Conservation (phyloP, 2,329 filamentous ascomycete species). For the Thermothelomyces thermophilus region DNA sequence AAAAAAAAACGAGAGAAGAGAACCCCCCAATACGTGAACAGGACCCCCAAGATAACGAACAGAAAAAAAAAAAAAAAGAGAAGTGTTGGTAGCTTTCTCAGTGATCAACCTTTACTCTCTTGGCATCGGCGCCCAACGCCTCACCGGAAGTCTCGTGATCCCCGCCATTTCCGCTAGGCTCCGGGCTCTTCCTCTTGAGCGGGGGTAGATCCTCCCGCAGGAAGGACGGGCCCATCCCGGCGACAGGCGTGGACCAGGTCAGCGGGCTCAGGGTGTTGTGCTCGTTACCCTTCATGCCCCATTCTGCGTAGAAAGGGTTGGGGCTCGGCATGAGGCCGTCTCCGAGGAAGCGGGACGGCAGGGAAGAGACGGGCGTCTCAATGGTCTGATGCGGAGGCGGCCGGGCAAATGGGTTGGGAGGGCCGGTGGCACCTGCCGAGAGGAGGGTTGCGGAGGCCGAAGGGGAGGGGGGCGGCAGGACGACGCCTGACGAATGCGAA, state of each 20-base stretch:
- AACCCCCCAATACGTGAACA: background rate
- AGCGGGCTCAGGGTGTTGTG: constrained; percentile 86
- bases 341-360: constrained; percentile 85
- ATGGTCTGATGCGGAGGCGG: constrained; percentile 66
- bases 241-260: constrained; percentile 80
- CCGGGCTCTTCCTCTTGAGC: constrained; percentile 53
- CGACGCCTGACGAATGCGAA: constrained; percentile 61
- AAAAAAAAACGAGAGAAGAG: background rate
- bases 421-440: constrained; percentile 85
- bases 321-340: constrained; percentile 85
- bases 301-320: constrained; percentile 86
- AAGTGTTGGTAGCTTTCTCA: background rate
- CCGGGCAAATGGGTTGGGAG: constrained; percentile 90
- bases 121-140: constrained; percentile 38
- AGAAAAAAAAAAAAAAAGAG: no score
- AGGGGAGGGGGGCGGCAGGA: constrained; percentile 87
- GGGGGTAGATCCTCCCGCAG: constrained; percentile 46
- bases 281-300: constrained; percentile 67
- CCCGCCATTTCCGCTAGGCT: constrained; percentile 37
- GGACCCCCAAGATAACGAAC: no score
- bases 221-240: constrained; percentile 56
- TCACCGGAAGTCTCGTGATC: constrained; percentile 37
- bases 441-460: constrained; percentile 77
- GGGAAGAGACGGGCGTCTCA: constrained; percentile 85
- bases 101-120: constrained; percentile 46